Percentiles rank a stretch among this genome's conserved stretches.
Evolutionary conservation across 192 early-diverging fungal species (phyloP).

Genomic region (Pilaira anomala): DNA sequence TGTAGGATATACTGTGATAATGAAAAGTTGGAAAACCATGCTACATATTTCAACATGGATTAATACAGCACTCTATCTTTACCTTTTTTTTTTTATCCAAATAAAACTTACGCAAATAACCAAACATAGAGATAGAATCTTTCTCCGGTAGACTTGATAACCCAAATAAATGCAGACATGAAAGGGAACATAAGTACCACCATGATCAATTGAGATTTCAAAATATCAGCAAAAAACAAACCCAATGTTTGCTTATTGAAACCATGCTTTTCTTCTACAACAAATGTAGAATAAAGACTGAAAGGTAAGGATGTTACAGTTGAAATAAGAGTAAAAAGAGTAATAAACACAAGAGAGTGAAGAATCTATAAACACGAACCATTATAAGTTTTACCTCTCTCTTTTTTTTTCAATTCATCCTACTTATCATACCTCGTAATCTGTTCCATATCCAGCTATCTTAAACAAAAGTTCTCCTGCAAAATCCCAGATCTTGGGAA

Average conservation of each 20-base stretch:
- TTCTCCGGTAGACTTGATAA: slow-evolving; percentile 78
- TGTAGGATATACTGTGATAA: slow-evolving; percentile 86
- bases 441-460: slow-evolving; percentile 52
- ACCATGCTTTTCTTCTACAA: slow-evolving; percentile 90
- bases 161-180: slow-evolving; percentile 73
- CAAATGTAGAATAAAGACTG: slow-evolving; percentile 86
- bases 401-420: neutral
- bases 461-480: slow-evolving; percentile 52
- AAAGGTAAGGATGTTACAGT: slow-evolving; percentile 75
- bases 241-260: slow-evolving; percentile 92
- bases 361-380: slow-evolving; percentile 58
- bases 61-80: neutral
- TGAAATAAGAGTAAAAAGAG: slow-evolving; percentile 51
- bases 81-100: neutral
- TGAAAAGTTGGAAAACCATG: slow-evolving; percentile 65
- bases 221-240: slow-evolving; percentile 73
- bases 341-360: slow-evolving; percentile 79
- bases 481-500: slow-evolving; percentile 72
- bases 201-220: slow-evolving; percentile 70
- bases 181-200: slow-evolving; percentile 76
- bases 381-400: neutral
- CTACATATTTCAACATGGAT: slow-evolving; percentile 26
- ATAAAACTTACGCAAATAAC: slow-evolving; percentile 71
- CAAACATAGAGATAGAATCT: slow-evolving; percentile 91
- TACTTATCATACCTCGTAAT: slow-evolving; percentile 59